These are phyloP conservation scores for Penicillium samsonianum DNA, from an alignment of 495 filamentous ascomycete species.

Conservation along the genomic window DNA sequence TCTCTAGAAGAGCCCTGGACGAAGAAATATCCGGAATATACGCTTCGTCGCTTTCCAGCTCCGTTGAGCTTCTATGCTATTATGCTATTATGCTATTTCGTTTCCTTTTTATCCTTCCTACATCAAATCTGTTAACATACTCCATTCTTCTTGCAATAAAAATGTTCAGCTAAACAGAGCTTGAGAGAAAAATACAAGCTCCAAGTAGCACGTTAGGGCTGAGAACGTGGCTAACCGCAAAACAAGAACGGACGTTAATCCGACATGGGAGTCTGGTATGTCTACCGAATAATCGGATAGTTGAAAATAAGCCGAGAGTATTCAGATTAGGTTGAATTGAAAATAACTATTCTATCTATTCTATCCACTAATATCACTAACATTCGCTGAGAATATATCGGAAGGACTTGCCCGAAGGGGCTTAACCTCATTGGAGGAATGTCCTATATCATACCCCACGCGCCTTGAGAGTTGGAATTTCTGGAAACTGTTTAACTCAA, in stretches of 20 bases:
- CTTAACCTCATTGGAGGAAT: neutral
- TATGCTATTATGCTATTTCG: too few relatives aligned
- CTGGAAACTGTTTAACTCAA: neutral
- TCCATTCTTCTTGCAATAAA: too few relatives aligned
- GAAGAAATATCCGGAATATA: too few relatives aligned
- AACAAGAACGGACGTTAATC: neutral
- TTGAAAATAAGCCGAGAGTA: neutral
- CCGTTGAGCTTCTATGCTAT: too few relatives aligned
- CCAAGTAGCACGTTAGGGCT: neutral
- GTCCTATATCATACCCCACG: slow-evolving; percentile 5
- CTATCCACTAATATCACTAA: neutral
- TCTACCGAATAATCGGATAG: neutral
- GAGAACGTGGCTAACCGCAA: neutral
- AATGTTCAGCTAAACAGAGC: neutral
- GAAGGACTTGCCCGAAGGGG: slow-evolving; percentile 13
- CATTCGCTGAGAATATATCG: neutral
- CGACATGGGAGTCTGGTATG: neutral
- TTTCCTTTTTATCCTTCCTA: neutral
- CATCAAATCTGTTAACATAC: too few relatives aligned
- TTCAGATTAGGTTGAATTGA: neutral
- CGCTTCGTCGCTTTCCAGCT: too few relatives aligned
- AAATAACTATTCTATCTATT: neutral
- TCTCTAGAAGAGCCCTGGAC: too few relatives aligned
- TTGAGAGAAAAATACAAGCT: neutral
- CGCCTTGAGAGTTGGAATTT: neutral